A percentile compares a stretch with the other conserved stretches of the same genome.
phyloP scores from a whole-genome alignment of 2,329 filamentous ascomycete genomes.

The Cytospora piceicola region DNA sequence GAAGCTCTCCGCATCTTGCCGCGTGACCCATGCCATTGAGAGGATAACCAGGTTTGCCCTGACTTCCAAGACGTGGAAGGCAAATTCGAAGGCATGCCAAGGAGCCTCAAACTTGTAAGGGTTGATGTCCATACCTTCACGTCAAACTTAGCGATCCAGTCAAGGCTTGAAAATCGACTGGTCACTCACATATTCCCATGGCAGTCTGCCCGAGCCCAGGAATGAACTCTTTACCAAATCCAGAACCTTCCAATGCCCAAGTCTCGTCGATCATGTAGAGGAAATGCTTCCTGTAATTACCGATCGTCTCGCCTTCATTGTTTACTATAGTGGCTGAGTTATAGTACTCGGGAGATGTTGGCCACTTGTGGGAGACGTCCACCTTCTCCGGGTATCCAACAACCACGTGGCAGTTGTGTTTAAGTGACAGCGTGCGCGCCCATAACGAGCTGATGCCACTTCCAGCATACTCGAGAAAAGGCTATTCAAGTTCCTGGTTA shows the following conservation, averaged over 20 bases:
- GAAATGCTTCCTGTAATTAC: constrained; percentile 63
- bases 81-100: constrained; percentile 55
- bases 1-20: constrained; percentile 51
- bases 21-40: constrained; percentile 79
- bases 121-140: constrained; percentile 62
- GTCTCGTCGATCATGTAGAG: constrained; percentile 64
- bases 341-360: constrained; percentile 57
- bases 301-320: constrained; percentile 61
- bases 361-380: constrained; percentile 55
- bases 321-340: constrained; percentile 60
- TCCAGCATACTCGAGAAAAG: constrained; percentile 68
- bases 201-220: constrained; percentile 55
- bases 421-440: constrained; percentile 69
- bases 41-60: constrained; percentile 68
- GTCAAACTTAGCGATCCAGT: constrained; percentile 16
- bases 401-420: constrained; percentile 68
- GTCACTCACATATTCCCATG: constrained; percentile 61
- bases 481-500: constrained; percentile 36
- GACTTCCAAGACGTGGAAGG: constrained; percentile 59
- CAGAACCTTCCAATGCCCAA: constrained; percentile 58
- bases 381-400: constrained; percentile 76
- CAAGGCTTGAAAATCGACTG: constrained; percentile 10
- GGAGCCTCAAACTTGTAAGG: constrained; percentile 56
- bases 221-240: constrained; percentile 40
- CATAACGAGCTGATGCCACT: constrained; percentile 71